Conservation (phyloP, 768 basidiomycete species). For the Panaeolus papilionaceus region DNA sequence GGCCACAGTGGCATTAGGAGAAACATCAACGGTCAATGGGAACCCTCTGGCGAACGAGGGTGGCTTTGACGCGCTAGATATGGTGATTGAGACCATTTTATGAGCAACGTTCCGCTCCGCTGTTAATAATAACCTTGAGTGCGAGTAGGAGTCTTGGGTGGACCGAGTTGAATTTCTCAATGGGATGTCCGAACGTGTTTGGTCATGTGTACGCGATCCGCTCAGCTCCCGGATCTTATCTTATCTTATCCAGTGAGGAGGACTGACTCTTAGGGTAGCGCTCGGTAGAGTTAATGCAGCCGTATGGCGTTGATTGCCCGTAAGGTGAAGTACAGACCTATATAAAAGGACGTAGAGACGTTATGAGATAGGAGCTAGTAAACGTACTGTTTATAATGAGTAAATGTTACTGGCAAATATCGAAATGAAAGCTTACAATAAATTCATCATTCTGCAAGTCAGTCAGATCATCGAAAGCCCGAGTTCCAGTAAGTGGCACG, state of each 20-base stretch:
- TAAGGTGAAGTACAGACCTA: background rate
- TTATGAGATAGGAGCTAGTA: background rate
- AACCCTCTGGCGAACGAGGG: constrained; percentile 55
- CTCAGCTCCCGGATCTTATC: background rate
- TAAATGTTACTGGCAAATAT: background rate
- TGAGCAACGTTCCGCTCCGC: background rate
- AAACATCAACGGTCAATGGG: constrained; percentile 56
- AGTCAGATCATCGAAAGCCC: constrained; percentile 33
- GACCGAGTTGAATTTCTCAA: background rate
- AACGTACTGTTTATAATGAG: background rate
- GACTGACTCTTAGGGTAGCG: background rate
- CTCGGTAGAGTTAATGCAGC: too few species aligned
- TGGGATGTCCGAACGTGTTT: constrained; percentile 1
- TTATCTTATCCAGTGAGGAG: background rate
- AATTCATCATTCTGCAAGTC: constrained; percentile 34
- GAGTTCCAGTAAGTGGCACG: constrained; percentile 6
- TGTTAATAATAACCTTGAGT: background rate
- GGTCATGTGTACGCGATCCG: constrained; percentile 2
- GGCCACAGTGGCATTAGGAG: constrained; percentile 58
- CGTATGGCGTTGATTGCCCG: background rate
- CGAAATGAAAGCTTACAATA: constrained; percentile 26
- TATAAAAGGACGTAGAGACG: background rate
- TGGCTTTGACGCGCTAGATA: constrained; percentile 55
- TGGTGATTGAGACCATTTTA: constrained; percentile 51
- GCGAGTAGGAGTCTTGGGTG: background rate